Evolutionary conservation across 805 yeast species (phyloP).

Genomic region (Kregervanrija fluxuum): DNA sequence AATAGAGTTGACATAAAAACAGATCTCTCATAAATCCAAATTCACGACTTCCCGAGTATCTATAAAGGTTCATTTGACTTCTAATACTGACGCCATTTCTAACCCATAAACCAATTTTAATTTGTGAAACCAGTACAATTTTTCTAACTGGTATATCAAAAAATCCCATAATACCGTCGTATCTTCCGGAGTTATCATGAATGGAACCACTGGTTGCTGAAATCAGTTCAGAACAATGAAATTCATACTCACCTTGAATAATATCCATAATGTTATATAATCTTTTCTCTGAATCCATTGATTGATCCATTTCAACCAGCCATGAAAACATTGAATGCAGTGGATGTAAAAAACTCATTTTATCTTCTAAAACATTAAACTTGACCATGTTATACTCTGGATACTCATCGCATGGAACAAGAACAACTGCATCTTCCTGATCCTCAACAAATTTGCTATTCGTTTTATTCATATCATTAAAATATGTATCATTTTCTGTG

Average conservation of each 20-base stretch:
- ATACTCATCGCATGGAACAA: conserved; percentile 16
- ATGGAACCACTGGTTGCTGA: conserved; percentile 1
- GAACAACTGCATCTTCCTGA: conserved; percentile 18
- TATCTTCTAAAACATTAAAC: conserved; percentile 37
- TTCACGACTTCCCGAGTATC: conserved; percentile 73
- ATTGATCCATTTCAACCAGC: conserved; percentile 49
- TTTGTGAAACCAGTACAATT: conserved; percentile 71
- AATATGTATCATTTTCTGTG: conserved; percentile 5
- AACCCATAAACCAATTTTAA: conserved; percentile 88
- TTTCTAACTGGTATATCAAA: conserved; percentile 76
- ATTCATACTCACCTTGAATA: conserved; percentile 15
- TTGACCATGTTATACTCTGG: conserved; percentile 21
- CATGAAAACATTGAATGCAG: conserved; percentile 67
- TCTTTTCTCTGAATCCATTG: conserved; percentile 12
- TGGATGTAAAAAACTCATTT: conserved; percentile 73
- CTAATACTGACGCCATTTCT: conserved; percentile 82
- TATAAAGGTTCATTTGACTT: conserved; percentile 73
- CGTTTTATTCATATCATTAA: conserved; percentile 1
- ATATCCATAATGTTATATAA: conserved; percentile 10
- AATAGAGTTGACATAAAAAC: conserved; percentile 56
- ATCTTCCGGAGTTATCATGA: not conserved
- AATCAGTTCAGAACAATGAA: conserved; percentile 6
- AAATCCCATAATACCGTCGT: conserved; percentile 26
- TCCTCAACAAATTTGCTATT: conserved; percentile 13
- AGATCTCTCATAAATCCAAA: conserved; percentile 77